These are phyloP conservation scores for Talaromyces sp. DNA, from an alignment of 2,329 filamentous ascomycete genomes.

Conservation along the genomic window DNA sequence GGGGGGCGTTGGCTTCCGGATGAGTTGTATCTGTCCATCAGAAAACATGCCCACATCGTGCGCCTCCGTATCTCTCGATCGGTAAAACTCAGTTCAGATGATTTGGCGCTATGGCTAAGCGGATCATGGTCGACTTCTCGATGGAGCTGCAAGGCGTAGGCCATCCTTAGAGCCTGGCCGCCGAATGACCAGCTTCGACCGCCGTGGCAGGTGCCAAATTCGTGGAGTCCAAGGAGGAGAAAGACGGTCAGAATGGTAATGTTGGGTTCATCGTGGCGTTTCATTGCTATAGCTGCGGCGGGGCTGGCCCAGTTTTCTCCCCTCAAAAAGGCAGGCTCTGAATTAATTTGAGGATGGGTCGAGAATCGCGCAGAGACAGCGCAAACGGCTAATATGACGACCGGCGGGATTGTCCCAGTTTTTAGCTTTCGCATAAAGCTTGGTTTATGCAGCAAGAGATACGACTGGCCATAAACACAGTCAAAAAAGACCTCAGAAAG, in stretches of 20 bases:
- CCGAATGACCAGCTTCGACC: slow-evolving; percentile 94
- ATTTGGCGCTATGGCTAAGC: slow-evolving; percentile 52
- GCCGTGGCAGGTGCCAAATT: slow-evolving; percentile 95
- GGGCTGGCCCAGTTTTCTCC: slow-evolving; percentile 87
- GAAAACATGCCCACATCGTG: slow-evolving; percentile 96
- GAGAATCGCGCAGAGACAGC: slow-evolving; percentile 95
- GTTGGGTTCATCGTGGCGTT: slow-evolving; percentile 89
- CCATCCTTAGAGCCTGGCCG: slow-evolving; percentile 94
- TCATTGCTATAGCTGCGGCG: slow-evolving; percentile 81
- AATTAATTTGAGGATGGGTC: slow-evolving; percentile 73
- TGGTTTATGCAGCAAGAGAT: slow-evolving; percentile 90
- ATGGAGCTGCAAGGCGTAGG: slow-evolving; percentile 89
- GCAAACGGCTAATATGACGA: slow-evolving; percentile 88
- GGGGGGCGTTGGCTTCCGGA: slow-evolving; percentile 89
- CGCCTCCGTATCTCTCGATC: slow-evolving; percentile 88
- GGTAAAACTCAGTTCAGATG: slow-evolving; percentile 73
- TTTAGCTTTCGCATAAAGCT: slow-evolving; percentile 86
- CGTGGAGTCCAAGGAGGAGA: slow-evolving; percentile 81
- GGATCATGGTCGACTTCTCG: slow-evolving; percentile 84
- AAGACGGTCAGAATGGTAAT: slow-evolving; percentile 93
- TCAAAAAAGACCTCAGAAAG: slow-evolving; percentile 94
- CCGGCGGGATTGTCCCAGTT: slow-evolving; percentile 75
- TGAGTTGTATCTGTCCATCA: slow-evolving; percentile 97
- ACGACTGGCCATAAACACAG: slow-evolving; percentile 90
- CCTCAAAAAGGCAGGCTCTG: slow-evolving; percentile 74